Conservation (phyloP, 148 eudicot genomes). For the Fagopyrum tataricum region DNA sequence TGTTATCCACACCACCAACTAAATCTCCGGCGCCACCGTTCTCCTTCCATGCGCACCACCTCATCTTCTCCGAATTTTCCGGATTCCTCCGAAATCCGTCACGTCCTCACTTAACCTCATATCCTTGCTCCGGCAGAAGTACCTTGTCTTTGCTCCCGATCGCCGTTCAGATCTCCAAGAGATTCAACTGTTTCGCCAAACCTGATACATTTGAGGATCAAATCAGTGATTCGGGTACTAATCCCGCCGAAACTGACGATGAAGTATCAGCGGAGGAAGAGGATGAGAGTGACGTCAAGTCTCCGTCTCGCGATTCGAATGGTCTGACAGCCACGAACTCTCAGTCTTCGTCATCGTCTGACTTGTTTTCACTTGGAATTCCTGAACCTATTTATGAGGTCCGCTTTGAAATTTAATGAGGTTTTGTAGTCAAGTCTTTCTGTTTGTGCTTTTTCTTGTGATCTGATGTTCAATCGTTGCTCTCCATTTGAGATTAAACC, state of each 20-base stretch:
- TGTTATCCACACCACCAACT: conserved; percentile 31
- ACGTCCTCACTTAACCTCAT: conserved; percentile 7
- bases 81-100: conserved; percentile 17
- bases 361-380: conserved; percentile 58
- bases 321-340: conserved; percentile 16
- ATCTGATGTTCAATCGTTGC: neutral
- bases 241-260: conserved; percentile 15
- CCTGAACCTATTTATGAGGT: conserved; percentile 97
- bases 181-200: conserved; percentile 28
- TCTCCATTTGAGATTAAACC: conserved; percentile 1
- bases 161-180: conserved; percentile 13
- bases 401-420: neutral
- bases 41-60: conserved; percentile 18
- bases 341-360: conserved; percentile 23
- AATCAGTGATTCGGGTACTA: conserved; percentile 28
- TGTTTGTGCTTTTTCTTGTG: neutral
- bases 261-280: conserved; percentile 23
- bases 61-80: conserved; percentile 13
- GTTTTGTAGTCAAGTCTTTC: neutral
- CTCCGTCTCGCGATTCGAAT: conserved; percentile 14
- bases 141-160: conserved; percentile 19
- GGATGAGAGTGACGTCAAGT: neutral
- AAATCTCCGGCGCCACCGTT: conserved; percentile 23
- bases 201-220: conserved; percentile 41
- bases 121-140: conserved; percentile 17